A percentile compares a stretch with the other conserved stretches of the same genome.
These are phyloP conservation scores for Ceriops decandra DNA, from an alignment of 345 rosid genomes.

Conservation along the genomic window DNA sequence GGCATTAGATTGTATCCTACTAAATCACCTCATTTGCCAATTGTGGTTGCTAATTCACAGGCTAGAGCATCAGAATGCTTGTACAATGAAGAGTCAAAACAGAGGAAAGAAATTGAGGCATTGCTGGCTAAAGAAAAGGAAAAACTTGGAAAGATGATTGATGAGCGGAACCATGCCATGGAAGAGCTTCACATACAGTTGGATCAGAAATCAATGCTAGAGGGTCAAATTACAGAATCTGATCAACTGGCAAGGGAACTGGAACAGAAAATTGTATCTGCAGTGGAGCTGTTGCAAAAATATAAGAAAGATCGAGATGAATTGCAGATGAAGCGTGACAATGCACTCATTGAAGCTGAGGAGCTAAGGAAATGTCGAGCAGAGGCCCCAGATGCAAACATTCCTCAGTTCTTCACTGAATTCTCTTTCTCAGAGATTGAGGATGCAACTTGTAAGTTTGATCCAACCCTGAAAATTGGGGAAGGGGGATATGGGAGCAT, in stretches of 20 bases:
- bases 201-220: conserved; percentile 45
- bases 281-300: conserved; percentile 63
- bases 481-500: conserved; percentile 95
- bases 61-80: conserved; percentile 53
- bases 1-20: no score
- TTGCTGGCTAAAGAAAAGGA: conserved; percentile 55
- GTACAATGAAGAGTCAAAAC: conserved; percentile 55
- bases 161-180: conserved; percentile 40
- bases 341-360: conserved; percentile 82
- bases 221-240: conserved; percentile 53
- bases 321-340: conserved; percentile 65
- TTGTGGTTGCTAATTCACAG: conserved; percentile 33
- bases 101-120: conserved; percentile 61
- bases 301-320: conserved; percentile 60
- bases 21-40: neutral
- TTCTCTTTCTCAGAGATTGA: conserved; percentile 65
- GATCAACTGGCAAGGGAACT: conserved; percentile 51
- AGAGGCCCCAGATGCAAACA: conserved; percentile 46
- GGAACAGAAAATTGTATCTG: conserved; percentile 73
- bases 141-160: conserved; percentile 47
- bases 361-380: conserved; percentile 54
- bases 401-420: conserved; percentile 57
- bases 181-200: conserved; percentile 44
- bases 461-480: conserved; percentile 67
- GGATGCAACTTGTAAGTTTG: conserved; percentile 66